phyloP scores from a whole-genome alignment of 2,329 filamentous ascomycete genomes.

The Alternaria burnsii region DNA sequence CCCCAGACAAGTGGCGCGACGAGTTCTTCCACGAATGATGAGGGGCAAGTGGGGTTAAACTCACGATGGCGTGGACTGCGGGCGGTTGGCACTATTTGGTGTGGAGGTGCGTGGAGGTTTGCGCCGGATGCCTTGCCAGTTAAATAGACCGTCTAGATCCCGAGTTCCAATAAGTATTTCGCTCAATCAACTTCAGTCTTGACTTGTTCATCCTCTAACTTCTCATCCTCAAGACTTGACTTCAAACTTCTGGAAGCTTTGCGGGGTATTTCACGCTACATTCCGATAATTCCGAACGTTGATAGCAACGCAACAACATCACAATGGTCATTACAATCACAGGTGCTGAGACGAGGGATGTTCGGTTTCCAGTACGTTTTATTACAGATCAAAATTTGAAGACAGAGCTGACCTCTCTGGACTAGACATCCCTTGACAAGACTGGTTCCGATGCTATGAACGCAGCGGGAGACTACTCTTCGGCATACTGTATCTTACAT shows the following conservation, averaged over 20 bases:
- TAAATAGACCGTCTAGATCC: slow-evolving; percentile 16
- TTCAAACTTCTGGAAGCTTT: not conserved
- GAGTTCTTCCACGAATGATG: slow-evolving; percentile 29
- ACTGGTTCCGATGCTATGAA: slow-evolving; percentile 99
- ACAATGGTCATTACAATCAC: slow-evolving; percentile 58
- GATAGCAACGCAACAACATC: slow-evolving; percentile 1
- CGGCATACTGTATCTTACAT: slow-evolving; percentile 91
- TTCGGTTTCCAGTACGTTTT: slow-evolving; percentile 57
- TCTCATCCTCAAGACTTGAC: not conserved
- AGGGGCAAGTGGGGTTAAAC: slow-evolving; percentile 21
- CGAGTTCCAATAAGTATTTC: slow-evolving; percentile 1
- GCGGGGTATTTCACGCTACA: slow-evolving; percentile 11
- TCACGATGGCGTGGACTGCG: slow-evolving; percentile 12
- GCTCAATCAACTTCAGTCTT: not conserved
- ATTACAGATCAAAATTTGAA: not conserved
- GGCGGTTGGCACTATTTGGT: slow-evolving; percentile 1
- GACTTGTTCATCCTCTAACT: not conserved
- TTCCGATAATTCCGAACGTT: slow-evolving; percentile 19
- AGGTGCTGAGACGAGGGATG: slow-evolving; percentile 56
- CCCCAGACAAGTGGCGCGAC: slow-evolving; percentile 21
- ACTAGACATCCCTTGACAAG: slow-evolving; percentile 86
- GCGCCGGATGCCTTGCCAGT: slow-evolving; percentile 10
- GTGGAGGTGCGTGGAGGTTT: slow-evolving; percentile 7
- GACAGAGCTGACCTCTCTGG: not conserved
- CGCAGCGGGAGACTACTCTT: slow-evolving; percentile 88